phyloP scores from a whole-genome alignment of 768 basidiomycete genomes.

The Daedalea quercina region DNA sequence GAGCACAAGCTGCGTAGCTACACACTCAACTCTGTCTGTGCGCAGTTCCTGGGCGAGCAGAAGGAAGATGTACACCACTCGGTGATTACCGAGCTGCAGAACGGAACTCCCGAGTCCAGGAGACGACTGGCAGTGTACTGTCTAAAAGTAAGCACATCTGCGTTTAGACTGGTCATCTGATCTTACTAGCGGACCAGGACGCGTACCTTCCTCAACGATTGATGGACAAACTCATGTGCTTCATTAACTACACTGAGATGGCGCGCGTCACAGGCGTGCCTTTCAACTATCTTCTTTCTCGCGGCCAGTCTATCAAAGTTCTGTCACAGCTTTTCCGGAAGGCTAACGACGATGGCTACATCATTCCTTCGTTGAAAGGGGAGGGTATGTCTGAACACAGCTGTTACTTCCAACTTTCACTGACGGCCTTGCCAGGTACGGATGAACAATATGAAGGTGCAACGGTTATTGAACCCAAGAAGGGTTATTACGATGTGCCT shows the following conservation, averaged over 20 bases:
- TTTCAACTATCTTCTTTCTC: conserved; percentile 89
- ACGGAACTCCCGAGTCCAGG: conserved; percentile 90
- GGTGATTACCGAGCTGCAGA: conserved; percentile 96
- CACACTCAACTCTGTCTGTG: conserved; percentile 95
- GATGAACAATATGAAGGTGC: conserved; percentile 99
- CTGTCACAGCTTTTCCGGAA: conserved; percentile 92
- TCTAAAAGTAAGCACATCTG: conserved; percentile 64
- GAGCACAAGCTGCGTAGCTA: conserved; percentile 97
- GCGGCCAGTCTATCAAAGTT: conserved; percentile 98
- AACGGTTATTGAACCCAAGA: conserved; percentile 95
- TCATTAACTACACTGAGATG: conserved; percentile 98
- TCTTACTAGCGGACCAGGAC: conserved; percentile 47
- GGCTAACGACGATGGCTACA: conserved; percentile 86
- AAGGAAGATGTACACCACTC: conserved; percentile 99
- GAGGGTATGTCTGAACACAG: conserved; percentile 50
- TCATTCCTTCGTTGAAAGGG: conserved; percentile 78
- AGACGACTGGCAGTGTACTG: conserved; percentile 95
- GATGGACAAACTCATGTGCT: conserved; percentile 98
- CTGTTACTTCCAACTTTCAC: not conserved
- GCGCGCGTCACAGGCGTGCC: conserved; percentile 99
- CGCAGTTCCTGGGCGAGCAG: conserved; percentile 96
- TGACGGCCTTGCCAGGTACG: conserved; percentile 42
- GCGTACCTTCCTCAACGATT: conserved; percentile 95
- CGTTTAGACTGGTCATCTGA: not conserved
- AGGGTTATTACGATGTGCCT: conserved; percentile 93